Evolutionary conservation across 2,329 filamentous ascomycete species (phyloP).

Genomic region (Exutisphaerella laricina): DNA sequence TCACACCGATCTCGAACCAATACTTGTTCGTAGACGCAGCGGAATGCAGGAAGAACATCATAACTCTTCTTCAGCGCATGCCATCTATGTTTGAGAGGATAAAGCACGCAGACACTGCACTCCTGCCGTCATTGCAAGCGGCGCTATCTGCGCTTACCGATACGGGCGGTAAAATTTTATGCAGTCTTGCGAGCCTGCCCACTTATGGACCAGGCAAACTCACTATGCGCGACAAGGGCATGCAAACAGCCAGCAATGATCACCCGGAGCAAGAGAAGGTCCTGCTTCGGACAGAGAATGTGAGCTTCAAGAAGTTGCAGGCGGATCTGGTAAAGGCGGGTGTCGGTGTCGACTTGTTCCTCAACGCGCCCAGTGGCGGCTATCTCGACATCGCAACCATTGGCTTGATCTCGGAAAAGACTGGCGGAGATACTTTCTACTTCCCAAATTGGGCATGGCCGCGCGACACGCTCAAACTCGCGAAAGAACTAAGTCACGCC

Average conservation of each 20-base stretch:
- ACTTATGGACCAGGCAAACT: conserved; percentile 86
- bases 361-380: conserved; percentile 81
- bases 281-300: conserved; percentile 83
- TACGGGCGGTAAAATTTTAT: conserved; percentile 89
- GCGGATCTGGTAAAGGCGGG: conserved; percentile 83
- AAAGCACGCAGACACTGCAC: conserved; percentile 84
- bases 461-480: conserved; percentile 77
- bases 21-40: conserved; percentile 92
- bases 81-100: conserved; percentile 80
- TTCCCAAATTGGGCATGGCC: conserved; percentile 93
- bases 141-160: conserved; percentile 75
- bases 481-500: conserved; percentile 77
- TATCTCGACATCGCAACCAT: conserved; percentile 93
- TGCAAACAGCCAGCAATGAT: conserved; percentile 75
- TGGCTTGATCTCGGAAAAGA: conserved; percentile 77
- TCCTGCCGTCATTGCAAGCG: conserved; percentile 78
- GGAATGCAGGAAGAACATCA: conserved; percentile 81
- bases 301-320: conserved; percentile 77
- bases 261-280: conserved; percentile 83
- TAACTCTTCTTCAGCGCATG: conserved; percentile 74
- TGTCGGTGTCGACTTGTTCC: conserved; percentile 88
- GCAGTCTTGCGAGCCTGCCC: conserved; percentile 78
- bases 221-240: conserved; percentile 80
- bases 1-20: conserved; percentile 75
- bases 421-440: conserved; percentile 94